phyloP scores from a whole-genome alignment of 192 early-diverging fungal species.

The Backusella tarrabulga region DNA sequence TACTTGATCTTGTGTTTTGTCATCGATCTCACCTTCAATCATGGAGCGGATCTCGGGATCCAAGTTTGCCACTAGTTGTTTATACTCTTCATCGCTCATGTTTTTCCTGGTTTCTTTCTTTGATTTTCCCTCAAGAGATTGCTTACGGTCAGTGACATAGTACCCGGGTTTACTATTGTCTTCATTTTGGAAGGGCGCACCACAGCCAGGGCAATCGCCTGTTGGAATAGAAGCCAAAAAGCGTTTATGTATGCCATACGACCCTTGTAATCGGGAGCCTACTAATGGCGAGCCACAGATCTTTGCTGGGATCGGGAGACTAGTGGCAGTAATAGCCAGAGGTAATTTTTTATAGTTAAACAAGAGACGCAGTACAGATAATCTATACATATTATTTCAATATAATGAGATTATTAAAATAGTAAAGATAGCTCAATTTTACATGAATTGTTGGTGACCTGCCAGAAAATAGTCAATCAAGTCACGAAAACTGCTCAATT shows the following conservation, averaged over 20 bases:
- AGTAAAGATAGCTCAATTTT: not conserved
- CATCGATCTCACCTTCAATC: constrained; percentile 12
- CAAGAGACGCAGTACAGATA: not conserved
- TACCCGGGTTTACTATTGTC: constrained; percentile 49
- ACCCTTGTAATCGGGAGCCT: not conserved
- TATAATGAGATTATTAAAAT: not conserved
- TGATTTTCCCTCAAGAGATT: not conserved
- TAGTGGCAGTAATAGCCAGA: not conserved
- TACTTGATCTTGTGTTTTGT: not conserved
- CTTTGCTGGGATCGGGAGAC: not conserved
- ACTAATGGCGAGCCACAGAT: not conserved
- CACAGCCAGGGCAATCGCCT: constrained; percentile 63
- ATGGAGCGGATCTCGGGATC: constrained; percentile 39
- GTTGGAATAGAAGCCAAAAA: not conserved
- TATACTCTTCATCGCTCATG: constrained; percentile 45
- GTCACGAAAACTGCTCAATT: not conserved
- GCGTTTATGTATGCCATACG: not conserved
- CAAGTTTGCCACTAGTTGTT: constrained; percentile 29
- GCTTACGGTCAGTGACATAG: constrained; percentile 31
- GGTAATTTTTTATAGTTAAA: not conserved
- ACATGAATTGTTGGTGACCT: not conserved
- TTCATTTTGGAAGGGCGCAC: constrained; percentile 60
- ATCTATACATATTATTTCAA: not conserved
- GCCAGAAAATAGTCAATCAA: not conserved
- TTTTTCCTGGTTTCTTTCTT: constrained; percentile 17